Conservation (phyloP, 1,139 yeast genomes). For the Hansenula lynferdii region DNA sequence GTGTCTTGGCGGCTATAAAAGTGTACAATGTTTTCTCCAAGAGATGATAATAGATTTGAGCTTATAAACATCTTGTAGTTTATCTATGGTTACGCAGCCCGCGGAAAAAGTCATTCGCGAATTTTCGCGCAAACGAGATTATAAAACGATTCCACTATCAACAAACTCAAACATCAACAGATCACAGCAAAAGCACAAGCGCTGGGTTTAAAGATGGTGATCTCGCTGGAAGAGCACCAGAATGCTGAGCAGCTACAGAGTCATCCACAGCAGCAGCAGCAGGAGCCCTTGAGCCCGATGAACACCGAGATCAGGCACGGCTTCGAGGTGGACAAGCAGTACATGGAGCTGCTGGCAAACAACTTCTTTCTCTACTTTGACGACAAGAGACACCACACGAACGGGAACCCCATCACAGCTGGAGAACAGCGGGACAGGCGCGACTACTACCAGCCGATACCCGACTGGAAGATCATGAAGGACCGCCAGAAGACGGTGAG, state of each 20-base stretch:
- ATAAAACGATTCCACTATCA: too few relatives aligned
- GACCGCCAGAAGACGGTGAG: conserved; percentile 93
- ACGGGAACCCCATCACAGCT: conserved; percentile 73
- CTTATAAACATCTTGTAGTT: too few relatives aligned
- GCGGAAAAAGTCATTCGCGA: too few relatives aligned
- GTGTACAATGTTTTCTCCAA: not conserved
- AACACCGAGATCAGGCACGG: conserved; percentile 73
- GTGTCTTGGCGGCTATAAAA: not conserved
- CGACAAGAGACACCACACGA: conserved; percentile 87
- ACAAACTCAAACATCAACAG: too few relatives aligned
- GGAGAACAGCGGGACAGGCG: conserved; percentile 39
- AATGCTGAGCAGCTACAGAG: too few relatives aligned
- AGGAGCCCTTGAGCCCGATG: conserved; percentile 35
- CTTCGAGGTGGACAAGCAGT: conserved; percentile 72
- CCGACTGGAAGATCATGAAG: conserved; percentile 89
- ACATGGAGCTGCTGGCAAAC: conserved; percentile 59
- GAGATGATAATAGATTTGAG: too few relatives aligned
- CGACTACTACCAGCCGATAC: conserved; percentile 59
- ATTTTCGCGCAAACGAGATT: too few relatives aligned
- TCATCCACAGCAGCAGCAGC: too few relatives aligned
- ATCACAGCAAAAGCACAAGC: too few relatives aligned
- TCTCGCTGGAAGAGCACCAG: too few relatives aligned
- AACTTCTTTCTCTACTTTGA: conserved; percentile 78
- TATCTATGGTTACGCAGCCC: too few relatives aligned
- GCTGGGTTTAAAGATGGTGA: too few relatives aligned